phyloP scores from a whole-genome alignment of 108 stramenopile species.

The Schizochytrium sp. region DNA sequence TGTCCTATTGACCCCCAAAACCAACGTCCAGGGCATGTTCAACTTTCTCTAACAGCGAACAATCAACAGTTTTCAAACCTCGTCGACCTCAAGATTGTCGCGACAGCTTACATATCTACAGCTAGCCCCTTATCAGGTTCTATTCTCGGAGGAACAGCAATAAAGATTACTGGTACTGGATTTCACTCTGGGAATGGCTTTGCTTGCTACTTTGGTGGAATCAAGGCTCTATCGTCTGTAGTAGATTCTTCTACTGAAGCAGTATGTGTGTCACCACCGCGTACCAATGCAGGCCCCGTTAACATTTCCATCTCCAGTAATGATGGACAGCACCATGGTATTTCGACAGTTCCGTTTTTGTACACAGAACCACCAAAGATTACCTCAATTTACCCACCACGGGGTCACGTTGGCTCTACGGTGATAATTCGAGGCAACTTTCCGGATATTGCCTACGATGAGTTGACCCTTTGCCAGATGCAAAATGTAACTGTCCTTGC shows the following conservation, averaged over 20 bases:
- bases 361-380: neutral
- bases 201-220: neutral
- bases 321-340: neutral
- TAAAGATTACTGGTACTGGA: neutral
- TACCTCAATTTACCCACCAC: neutral
- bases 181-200: neutral
- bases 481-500: neutral
- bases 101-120: neutral
- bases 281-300: neutral
- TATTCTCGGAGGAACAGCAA: neutral
- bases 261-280: neutral
- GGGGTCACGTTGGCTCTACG: neutral
- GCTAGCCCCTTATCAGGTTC: slow-evolving; percentile 6
- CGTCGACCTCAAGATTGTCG: slow-evolving; percentile 10
- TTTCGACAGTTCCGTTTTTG: neutral
- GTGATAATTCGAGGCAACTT: neutral
- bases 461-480: neutral
- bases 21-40: neutral
- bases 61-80: neutral
- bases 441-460: neutral
- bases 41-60: slow-evolving; percentile 17
- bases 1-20: neutral
- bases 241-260: neutral
- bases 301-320: neutral
- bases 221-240: neutral